A percentile compares a stretch with the other conserved stretches of the same genome.
Evolutionary conservation across 2,329 filamentous ascomycete species (phyloP).

Genomic region (Colletotrichum limetticola): DNA sequence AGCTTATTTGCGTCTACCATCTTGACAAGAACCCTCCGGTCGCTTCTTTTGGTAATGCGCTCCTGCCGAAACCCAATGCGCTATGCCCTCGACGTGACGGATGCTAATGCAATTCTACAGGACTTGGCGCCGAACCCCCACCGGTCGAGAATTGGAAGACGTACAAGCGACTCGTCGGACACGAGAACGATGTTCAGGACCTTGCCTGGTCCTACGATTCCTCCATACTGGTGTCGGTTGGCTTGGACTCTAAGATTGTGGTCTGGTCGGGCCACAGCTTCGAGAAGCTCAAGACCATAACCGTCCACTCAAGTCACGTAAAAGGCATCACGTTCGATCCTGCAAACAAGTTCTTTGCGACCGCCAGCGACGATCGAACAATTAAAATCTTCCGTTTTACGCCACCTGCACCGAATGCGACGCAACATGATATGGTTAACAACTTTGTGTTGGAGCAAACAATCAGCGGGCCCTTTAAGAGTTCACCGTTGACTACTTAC

Average conservation of each 20-base stretch:
- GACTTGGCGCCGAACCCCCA: constrained; percentile 71
- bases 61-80: constrained; percentile 44
- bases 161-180: constrained; percentile 89
- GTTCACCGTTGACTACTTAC: constrained; percentile 94
- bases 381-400: constrained; percentile 98
- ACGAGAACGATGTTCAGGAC: constrained; percentile 99
- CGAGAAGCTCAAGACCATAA: constrained; percentile 94
- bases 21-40: constrained; percentile 85
- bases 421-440: constrained; percentile 93
- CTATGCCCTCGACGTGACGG: not conserved
- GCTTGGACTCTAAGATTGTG: constrained; percentile 96
- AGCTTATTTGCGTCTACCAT: constrained; percentile 97
- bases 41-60: constrained; percentile 75
- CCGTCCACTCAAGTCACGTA: constrained; percentile 95
- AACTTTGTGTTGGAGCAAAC: constrained; percentile 97
- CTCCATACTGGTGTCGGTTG: constrained; percentile 94
- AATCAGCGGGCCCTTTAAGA: constrained; percentile 86
- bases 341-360: constrained; percentile 99
- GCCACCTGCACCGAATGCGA: constrained; percentile 89
- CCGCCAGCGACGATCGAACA: constrained; percentile 94
- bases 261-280: constrained; percentile 99
- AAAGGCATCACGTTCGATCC: constrained; percentile 99
- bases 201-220: constrained; percentile 97
- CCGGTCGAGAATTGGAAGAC: constrained; percentile 99
- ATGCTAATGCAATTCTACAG: constrained; percentile 26